A percentile compares a stretch with the other conserved stretches of the same genome.
Evolutionary conservation across 2,329 filamentous ascomycete genomes (phyloP).

Genomic region (Paracamarosporium sp.): DNA sequence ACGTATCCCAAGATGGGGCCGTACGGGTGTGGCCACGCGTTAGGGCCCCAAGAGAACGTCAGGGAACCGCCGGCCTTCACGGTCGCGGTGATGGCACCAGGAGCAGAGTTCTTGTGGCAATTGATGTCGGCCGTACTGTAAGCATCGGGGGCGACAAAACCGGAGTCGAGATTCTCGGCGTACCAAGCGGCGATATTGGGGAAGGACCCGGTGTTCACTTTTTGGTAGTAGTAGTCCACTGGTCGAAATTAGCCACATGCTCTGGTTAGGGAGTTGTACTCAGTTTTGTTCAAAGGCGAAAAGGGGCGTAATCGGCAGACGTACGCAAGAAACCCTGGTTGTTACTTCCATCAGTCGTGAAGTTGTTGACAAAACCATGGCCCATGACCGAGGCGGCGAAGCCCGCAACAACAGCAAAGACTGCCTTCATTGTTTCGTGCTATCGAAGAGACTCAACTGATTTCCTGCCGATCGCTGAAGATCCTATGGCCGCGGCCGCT

Average conservation of each 20-base stretch:
- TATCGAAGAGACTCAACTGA: no score
- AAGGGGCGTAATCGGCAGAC: neutral
- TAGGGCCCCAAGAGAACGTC: constrained; percentile 1
- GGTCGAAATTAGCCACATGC: neutral
- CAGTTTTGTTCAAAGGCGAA: neutral
- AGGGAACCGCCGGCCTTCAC: constrained; percentile 7
- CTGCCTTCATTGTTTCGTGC: neutral
- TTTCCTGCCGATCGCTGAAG: neutral
- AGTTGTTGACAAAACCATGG: constrained; percentile 49
- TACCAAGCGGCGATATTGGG: constrained; percentile 9
- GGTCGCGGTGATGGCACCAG: constrained; percentile 13
- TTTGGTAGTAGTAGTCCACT: constrained; percentile 14
- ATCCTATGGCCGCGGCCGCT: neutral
- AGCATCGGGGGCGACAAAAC: constrained; percentile 29
- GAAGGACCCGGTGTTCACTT: constrained; percentile 7
- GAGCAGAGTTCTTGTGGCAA: constrained; percentile 36
- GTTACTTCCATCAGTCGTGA: constrained; percentile 52
- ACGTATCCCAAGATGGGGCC: constrained; percentile 38
- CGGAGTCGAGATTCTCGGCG: constrained; percentile 32
- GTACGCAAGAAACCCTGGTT: constrained; percentile 49
- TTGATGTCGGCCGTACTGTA: constrained; percentile 30
- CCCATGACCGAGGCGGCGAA: constrained; percentile 44
- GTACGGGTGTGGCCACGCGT: constrained; percentile 6
- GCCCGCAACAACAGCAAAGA: constrained; percentile 10
- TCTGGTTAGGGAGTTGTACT: neutral